These are phyloP conservation scores for Aspergillus cristatus DNA, from an alignment of 495 filamentous ascomycete species.

Conservation along the genomic window DNA sequence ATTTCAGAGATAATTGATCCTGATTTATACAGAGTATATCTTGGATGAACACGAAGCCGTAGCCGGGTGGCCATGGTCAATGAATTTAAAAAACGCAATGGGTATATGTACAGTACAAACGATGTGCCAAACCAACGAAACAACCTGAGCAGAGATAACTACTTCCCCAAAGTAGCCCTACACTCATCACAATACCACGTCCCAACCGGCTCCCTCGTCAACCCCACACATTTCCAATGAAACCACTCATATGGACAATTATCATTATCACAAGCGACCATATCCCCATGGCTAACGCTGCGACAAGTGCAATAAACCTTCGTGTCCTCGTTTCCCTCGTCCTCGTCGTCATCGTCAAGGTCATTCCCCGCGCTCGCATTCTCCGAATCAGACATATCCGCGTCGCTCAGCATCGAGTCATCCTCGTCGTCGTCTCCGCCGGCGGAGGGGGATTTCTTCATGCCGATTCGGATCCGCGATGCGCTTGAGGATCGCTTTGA, in stretches of 20 bases:
- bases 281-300: slow-evolving; percentile 87
- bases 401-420: slow-evolving; percentile 45
- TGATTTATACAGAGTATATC: no score
- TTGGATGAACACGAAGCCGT: no score
- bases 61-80: no score
- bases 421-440: slow-evolving; percentile 61
- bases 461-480: slow-evolving; percentile 23
- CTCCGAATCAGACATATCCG: slow-evolving; percentile 41
- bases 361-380: slow-evolving; percentile 30
- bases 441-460: slow-evolving; percentile 50
- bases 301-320: slow-evolving; percentile 89
- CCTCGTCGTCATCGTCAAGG: slow-evolving; percentile 60
- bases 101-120: slow-evolving; percentile 12
- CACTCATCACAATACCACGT: slow-evolving; percentile 91
- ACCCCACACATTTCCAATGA: slow-evolving; percentile 89
- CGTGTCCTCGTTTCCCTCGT: slow-evolving; percentile 81
- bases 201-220: slow-evolving; percentile 80
- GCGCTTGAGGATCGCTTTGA: slow-evolving; percentile 45
- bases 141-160: background rate
- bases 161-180: slow-evolving; percentile 49
- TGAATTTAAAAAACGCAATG: slow-evolving; percentile 12
- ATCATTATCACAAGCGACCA: slow-evolving; percentile 97
- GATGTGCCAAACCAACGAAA: slow-evolving; percentile 5
- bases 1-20: no score
- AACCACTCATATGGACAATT: slow-evolving; percentile 95